A percentile compares a stretch with the other conserved stretches of the same genome.
phyloP scores from a whole-genome alignment of 108 stramenopile genomes.

The Skeletonema grethae region DNA sequence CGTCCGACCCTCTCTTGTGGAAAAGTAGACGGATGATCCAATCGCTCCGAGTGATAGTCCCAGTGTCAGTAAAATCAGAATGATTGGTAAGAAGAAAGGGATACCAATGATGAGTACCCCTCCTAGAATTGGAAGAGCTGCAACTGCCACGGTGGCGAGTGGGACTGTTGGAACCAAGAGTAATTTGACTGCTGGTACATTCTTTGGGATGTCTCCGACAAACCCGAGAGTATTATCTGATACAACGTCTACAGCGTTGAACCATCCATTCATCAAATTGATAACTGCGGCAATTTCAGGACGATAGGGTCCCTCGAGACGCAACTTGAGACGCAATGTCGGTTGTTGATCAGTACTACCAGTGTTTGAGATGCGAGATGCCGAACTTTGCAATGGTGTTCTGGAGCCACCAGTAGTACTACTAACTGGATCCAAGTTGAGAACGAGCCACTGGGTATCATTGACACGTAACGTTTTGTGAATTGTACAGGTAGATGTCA shows the following conservation, averaged over 20 bases:
- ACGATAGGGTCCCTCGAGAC: conserved; percentile 70
- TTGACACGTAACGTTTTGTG: conserved; percentile 54
- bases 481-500: conserved; percentile 28
- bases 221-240: conserved; percentile 37
- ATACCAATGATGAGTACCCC: conserved; percentile 67
- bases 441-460: conserved; percentile 76
- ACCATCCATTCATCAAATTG: conserved; percentile 62
- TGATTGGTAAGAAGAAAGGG: conserved; percentile 73
- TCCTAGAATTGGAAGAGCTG: conserved; percentile 53
- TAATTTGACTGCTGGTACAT: conserved; percentile 46
- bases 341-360: conserved; percentile 45
- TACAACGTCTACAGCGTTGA: conserved; percentile 57
- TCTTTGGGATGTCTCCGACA: conserved; percentile 18
- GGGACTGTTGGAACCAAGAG: conserved; percentile 69
- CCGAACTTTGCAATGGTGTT: conserved; percentile 1
- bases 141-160: conserved; percentile 53
- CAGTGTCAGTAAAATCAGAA: conserved; percentile 29
- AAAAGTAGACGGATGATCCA: conserved; percentile 55
- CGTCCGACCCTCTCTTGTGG: conserved; percentile 59
- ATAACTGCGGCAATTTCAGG: conserved; percentile 73
- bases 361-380: conserved; percentile 5
- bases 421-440: conserved; percentile 45
- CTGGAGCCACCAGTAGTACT: background rate
- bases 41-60: conserved; percentile 19
- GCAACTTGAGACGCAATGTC: conserved; percentile 73